Evolutionary conservation across 306 rosid genomes (phyloP), one percentile per base, ranked within the genome.

Genomic region (Begonia loranthoides): DNA sequence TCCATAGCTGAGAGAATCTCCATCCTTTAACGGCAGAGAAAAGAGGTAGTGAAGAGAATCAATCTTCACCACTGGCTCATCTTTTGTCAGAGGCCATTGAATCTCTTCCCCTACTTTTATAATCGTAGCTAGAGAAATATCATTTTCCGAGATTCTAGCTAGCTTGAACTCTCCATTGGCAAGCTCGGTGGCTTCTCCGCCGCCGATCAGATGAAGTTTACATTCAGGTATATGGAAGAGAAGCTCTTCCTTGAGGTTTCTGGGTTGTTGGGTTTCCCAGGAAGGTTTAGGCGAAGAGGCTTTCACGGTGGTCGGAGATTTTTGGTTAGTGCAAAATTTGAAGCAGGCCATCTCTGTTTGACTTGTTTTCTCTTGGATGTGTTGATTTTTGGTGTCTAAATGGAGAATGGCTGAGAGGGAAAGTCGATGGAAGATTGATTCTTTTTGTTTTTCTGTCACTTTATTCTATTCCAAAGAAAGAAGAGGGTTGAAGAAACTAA

Each of bases 71-170:
- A 90, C 99, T 2, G 94, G 99, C 82, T 86, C 95, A 58, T 90
- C 99, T 64, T 86, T 86, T 13, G 99, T 86, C 63, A 90, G 60
- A n/a, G 95, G 99, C 95, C 99, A 90, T 12, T 81, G 89, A 50
- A 90, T 62, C 22, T 82, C 85, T 6, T 80, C 76, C 13, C 84
- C 93, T 0, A 86, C 82, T 62, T 66, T 82, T 45, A 90, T 52
- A 15, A 90, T 65, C 46, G 99, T 86, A 15, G 95, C 94, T 0
- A 90, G 68, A n/a, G 77, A 74, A 12, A 80, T 71, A 36, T 65
- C 67, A 6, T 80, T 78, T 15, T 90, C 95, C 12, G 62, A 41
- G 64, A 83, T 64, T 65, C 63, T 73, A 52, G 70, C 62, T 41
- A 90, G 61, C 58, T 17, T 73, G 83, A 90, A 90, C 58, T 82